These are phyloP conservation scores for Cladophialophora immunda DNA, from an alignment of 2,329 filamentous ascomycete genomes.

Conservation along the genomic window DNA sequence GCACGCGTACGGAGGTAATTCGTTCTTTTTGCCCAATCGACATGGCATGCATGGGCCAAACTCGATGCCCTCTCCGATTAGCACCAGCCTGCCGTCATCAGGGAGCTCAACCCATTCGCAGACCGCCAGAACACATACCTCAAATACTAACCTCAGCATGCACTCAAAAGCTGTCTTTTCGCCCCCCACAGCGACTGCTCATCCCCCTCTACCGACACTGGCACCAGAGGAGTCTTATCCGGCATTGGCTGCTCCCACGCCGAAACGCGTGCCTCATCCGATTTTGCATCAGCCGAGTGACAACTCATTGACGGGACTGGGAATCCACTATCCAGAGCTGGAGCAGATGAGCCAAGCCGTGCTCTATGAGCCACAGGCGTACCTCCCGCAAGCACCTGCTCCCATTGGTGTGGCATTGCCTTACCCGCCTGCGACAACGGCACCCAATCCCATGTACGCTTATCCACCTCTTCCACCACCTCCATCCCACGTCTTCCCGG, in stretches of 20 bases:
- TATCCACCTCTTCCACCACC: slow-evolving; percentile 50
- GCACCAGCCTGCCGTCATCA: slow-evolving; percentile 42
- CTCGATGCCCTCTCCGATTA: slow-evolving; percentile 47
- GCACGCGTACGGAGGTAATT: slow-evolving; percentile 46
- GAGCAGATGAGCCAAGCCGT: slow-evolving; percentile 50
- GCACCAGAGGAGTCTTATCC: slow-evolving; percentile 37
- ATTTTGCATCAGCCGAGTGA: slow-evolving; percentile 32
- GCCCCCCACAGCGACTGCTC: slow-evolving; percentile 44
- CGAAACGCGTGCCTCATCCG: slow-evolving; percentile 33
- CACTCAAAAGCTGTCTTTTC: slow-evolving; percentile 52
- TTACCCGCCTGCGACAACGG: slow-evolving; percentile 28
- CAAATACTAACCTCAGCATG: slow-evolving; percentile 27
- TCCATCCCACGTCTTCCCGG: slow-evolving; percentile 49
- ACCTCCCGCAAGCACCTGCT: neutral
- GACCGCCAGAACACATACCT: slow-evolving; percentile 27
- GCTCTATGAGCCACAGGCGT: slow-evolving; percentile 40
- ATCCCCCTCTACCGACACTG: slow-evolving; percentile 47
- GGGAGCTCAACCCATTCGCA: slow-evolving; percentile 41
- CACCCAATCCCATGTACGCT: slow-evolving; percentile 44
- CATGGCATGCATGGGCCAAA: slow-evolving; percentile 35
- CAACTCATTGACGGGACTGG: slow-evolving; percentile 23
- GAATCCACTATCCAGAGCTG: slow-evolving; percentile 33
- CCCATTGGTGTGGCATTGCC: slow-evolving; percentile 31
- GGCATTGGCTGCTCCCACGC: slow-evolving; percentile 35
- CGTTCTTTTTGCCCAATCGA: slow-evolving; percentile 25